Evolutionary conservation across 2,329 filamentous ascomycete species (phyloP), one percentile per base, ranked within the genome.

Genomic region (Exophiala spinifera): DNA sequence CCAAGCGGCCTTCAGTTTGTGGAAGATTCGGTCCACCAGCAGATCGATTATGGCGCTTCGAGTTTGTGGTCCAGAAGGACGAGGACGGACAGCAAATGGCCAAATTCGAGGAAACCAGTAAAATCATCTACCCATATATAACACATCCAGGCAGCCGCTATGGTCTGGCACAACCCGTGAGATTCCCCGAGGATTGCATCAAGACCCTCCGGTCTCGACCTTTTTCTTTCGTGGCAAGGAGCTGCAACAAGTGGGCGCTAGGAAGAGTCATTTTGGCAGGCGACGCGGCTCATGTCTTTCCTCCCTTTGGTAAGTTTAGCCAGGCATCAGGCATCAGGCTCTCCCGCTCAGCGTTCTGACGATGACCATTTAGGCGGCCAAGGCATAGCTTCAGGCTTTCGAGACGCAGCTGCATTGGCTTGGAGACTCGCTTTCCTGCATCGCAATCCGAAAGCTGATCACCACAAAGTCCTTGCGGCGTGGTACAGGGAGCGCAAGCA

Each of bases 351-450:
- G n/a, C 36, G 4, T 15, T 39, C 17, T 10, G 25, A 33, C 28
- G 25, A n/a, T 36, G 45, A 47, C 25, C 25, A 14, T 10, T 42
- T 3, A 60, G 57, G 57, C n/a, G 73, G 72, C 1, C 72, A 74
- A 58, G 72, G 73, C 2, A 74, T 74, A 33, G 66, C 67, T 2
- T 72, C 69, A 2, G 73, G 73, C 2, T 70, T 75, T 48, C 66
- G 72, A 17, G 72, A 74, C 51, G 71, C 71, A 1, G 54, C 63
- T 8, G 62, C 64, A 1, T 59, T 75, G 3, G 65, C 71, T 11
- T 74, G 71, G 72, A 66, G 72, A 6, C 63, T 74, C 2, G 62
- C 63, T 6, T 46, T 70, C 1, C 64, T 70, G 14, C 63, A 63
- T 50, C 60, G 54, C 20, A 46, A 59, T 8, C 58, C 53, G 11